Percentiles rank a stretch among this genome's conserved stretches.
phyloP scores from a whole-genome alignment of 208 protist genomes.

The Angomonas deanei region DNA sequence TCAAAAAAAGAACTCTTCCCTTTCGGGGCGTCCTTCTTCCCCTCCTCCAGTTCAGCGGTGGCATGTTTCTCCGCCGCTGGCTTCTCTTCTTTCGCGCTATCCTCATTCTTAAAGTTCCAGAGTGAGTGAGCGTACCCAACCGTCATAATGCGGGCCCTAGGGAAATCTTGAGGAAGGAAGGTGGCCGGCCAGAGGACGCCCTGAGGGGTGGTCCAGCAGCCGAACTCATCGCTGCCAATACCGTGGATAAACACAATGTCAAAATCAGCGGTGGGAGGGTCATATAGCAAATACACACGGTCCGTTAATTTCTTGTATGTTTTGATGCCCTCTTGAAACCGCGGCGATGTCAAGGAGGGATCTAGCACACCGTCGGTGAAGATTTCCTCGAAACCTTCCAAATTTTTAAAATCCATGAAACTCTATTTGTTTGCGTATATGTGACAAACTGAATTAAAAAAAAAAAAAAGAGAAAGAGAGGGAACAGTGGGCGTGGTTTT shows the following conservation, averaged over 20 bases:
- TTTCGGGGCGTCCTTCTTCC: neutral
- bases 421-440: neutral
- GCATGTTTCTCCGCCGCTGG: neutral
- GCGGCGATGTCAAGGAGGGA: constrained; percentile 11
- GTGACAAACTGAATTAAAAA: neutral
- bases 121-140: constrained; percentile 59
- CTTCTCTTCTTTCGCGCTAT: constrained; percentile 5
- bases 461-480: neutral
- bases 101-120: constrained; percentile 35
- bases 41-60: neutral
- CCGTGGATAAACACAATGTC: constrained; percentile 67
- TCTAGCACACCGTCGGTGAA: constrained; percentile 36
- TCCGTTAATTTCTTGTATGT: constrained; percentile 25
- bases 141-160: constrained; percentile 38
- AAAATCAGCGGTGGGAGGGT: constrained; percentile 24
- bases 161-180: constrained; percentile 68
- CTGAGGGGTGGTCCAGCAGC: constrained; percentile 50
- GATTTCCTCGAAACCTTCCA: constrained; percentile 35
- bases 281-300: constrained; percentile 28
- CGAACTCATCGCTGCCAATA: constrained; percentile 63
- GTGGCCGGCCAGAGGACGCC: constrained; percentile 55
- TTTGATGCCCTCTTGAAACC: constrained; percentile 11
- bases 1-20: neutral
- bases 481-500: neutral
- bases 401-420: constrained; percentile 23